These are phyloP conservation scores for Moesziomyces globuligerus DNA, from an alignment of 1,284 basidiomycete species.

Conservation along the genomic window DNA sequence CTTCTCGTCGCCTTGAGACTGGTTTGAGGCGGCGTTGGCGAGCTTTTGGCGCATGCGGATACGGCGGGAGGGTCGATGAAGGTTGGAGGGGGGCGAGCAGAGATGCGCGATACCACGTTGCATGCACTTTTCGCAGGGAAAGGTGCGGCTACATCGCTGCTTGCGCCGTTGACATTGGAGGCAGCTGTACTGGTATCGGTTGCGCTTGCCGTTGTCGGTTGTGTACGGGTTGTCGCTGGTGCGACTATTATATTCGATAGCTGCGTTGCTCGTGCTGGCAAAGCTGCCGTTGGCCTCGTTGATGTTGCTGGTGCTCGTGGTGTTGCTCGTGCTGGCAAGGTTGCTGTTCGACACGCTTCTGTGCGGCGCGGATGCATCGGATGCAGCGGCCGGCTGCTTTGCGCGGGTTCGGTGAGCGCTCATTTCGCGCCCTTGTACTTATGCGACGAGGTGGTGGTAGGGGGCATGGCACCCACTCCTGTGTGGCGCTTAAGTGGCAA, in stretches of 20 bases:
- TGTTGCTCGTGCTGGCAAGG: slow-evolving; percentile 5
- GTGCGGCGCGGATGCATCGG: too few species aligned
- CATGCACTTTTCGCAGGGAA: slow-evolving; percentile 41
- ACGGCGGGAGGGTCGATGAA: slow-evolving; percentile 35
- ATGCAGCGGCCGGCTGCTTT: slow-evolving; percentile 1
- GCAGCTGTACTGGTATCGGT: slow-evolving; percentile 46
- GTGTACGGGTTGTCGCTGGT: background rate
- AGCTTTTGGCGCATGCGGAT: slow-evolving; percentile 39
- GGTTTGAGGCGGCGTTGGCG: slow-evolving; percentile 5
- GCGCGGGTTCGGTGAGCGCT: background rate
- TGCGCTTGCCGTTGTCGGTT: slow-evolving; percentile 31
- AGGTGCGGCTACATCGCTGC: slow-evolving; percentile 40
- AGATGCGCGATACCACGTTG: slow-evolving; percentile 43
- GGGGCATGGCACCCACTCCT: background rate
- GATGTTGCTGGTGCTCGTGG: background rate
- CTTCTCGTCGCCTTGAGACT: background rate
- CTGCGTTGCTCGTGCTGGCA: background rate
- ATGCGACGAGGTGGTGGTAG: background rate
- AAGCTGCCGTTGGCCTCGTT: slow-evolving; percentile 5
- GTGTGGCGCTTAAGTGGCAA: background rate
- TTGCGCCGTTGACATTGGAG: slow-evolving; percentile 43
- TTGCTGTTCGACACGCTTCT: slow-evolving; percentile 1
- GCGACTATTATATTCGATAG: background rate
- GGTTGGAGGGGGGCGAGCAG: slow-evolving; percentile 31
- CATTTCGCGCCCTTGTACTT: background rate